phyloP scores from a whole-genome alignment of 768 basidiomycete genomes.

The Kwoniella bestiolae region DNA sequence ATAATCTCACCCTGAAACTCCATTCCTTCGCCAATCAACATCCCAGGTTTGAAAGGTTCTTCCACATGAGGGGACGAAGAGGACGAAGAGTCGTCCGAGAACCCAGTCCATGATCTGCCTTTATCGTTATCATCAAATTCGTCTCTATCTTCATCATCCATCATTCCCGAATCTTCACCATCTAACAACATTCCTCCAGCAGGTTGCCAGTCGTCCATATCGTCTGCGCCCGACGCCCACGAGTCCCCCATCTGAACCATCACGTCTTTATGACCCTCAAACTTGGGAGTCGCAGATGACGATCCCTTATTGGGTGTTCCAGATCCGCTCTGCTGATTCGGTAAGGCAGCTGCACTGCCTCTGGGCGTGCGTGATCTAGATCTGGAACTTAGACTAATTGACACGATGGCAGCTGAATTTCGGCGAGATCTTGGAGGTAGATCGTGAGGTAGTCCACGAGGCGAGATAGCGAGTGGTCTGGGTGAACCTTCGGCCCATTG shows the following conservation, averaged over 20 bases:
- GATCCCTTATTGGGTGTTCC: constrained; percentile 40
- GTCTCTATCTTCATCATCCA: constrained; percentile 30
- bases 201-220: constrained; percentile 49
- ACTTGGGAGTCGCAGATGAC: constrained; percentile 28
- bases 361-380: constrained; percentile 47
- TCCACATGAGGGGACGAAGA: constrained; percentile 24
- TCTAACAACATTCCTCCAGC: constrained; percentile 47
- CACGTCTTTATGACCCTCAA: constrained; percentile 22
- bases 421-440: constrained; percentile 37
- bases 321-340: constrained; percentile 33
- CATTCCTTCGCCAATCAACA: constrained; percentile 54
- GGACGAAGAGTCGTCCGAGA: constrained; percentile 24
- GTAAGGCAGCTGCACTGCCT: constrained; percentile 33
- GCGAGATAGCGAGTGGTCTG: constrained; percentile 23
- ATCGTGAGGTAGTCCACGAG: constrained; percentile 25
- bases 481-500: constrained; percentile 27
- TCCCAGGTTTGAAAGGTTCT: constrained; percentile 47
- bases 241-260: constrained; percentile 40
- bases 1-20: constrained; percentile 53
- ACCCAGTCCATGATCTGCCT: constrained; percentile 26
- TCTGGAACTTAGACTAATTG: constrained; percentile 44
- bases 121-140: constrained; percentile 31
- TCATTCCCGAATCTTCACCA: constrained; percentile 20
- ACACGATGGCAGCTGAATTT: constrained; percentile 51
- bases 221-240: constrained; percentile 22